Percentiles rank a stretch among this genome's conserved stretches.
These are phyloP conservation scores for Plantago elongata DNA, from an alignment of 257 asterid genomes.

Conservation along the genomic window DNA sequence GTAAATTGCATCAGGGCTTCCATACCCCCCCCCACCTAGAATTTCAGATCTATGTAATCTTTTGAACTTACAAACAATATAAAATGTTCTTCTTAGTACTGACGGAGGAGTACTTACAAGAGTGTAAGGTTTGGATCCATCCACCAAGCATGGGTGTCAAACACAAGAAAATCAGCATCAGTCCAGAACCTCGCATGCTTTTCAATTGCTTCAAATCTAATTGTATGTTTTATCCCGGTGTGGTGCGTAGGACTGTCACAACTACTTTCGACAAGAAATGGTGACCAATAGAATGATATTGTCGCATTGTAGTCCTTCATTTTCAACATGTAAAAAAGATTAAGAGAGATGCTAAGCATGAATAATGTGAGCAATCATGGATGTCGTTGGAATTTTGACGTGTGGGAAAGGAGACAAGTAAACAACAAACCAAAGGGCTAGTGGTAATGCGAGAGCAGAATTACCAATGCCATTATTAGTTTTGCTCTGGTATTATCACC, in stretches of 20 bases:
- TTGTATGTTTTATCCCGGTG: conserved; percentile 27
- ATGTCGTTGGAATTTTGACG: too few species aligned
- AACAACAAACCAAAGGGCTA: too few species aligned
- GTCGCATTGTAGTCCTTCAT: conserved; percentile 68
- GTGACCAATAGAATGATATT: conserved; percentile 80
- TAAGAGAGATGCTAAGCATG: background rate
- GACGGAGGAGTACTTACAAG: conserved; percentile 39
- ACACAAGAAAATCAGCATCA: conserved; percentile 69
- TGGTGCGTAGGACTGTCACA: conserved; percentile 54
- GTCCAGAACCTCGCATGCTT: conserved; percentile 75
- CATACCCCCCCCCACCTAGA: conserved; percentile 54
- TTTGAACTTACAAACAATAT: background rate
- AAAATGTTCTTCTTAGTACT: background rate
- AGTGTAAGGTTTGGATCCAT: conserved; percentile 35
- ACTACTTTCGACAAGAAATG: conserved; percentile 75
- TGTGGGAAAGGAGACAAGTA: too few species aligned
- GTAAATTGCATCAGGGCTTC: conserved; percentile 34
- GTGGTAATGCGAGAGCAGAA: too few species aligned
- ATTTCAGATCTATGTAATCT: too few species aligned
- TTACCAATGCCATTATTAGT: too few species aligned
- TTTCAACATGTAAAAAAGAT: background rate
- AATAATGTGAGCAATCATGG: background rate
- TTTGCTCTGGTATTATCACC: too few species aligned
- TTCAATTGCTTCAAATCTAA: conserved; percentile 47
- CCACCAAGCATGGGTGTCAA: conserved; percentile 78